phyloP scores from a whole-genome alignment of 768 basidiomycete genomes.

The Amylocystis lapponica region DNA sequence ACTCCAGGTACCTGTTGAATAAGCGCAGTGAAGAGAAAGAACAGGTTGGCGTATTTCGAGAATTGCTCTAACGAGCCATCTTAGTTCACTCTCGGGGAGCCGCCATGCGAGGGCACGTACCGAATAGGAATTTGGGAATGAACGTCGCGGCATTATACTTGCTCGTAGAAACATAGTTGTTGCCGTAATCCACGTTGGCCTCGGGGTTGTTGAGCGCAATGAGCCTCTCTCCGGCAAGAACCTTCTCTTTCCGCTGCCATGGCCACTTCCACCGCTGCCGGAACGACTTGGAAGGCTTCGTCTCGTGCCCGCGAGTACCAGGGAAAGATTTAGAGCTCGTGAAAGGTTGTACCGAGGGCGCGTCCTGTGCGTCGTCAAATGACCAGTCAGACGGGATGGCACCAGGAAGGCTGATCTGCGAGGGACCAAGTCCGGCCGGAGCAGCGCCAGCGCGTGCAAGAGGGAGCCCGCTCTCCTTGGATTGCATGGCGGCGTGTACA shows the following conservation, averaged over 20 bases:
- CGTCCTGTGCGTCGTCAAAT: slow-evolving; percentile 61
- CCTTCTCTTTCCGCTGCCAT: slow-evolving; percentile 69
- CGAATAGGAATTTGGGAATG: slow-evolving; percentile 86
- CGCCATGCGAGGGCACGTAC: slow-evolving; percentile 40
- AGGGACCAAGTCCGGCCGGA: slow-evolving; percentile 52
- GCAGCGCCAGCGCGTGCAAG: slow-evolving; percentile 54
- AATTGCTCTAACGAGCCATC: slow-evolving; percentile 73
- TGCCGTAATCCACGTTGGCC: slow-evolving; percentile 61
- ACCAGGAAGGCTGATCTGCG: slow-evolving; percentile 39
- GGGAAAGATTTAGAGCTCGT: slow-evolving; percentile 32
- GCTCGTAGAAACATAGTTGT: slow-evolving; percentile 88
- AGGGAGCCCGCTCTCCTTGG: slow-evolving; percentile 47
- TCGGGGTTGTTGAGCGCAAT: slow-evolving; percentile 75
- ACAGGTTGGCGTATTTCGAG: slow-evolving; percentile 96
- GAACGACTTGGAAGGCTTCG: slow-evolving; percentile 11
- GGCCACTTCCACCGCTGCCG: slow-evolving; percentile 71
- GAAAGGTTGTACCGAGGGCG: slow-evolving; percentile 16
- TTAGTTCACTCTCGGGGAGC: neutral
- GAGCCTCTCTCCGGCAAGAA: slow-evolving; percentile 66
- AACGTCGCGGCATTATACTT: slow-evolving; percentile 91
- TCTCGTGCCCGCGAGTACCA: slow-evolving; percentile 25
- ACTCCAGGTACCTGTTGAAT: slow-evolving; percentile 98
- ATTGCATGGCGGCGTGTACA: slow-evolving; percentile 37
- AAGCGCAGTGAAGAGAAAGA: slow-evolving; percentile 96
- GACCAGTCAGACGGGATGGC: slow-evolving; percentile 63